A percentile compares a stretch with the other conserved stretches of the same genome.
phyloP scores from a whole-genome alignment of 2,329 filamentous ascomycete genomes.

The Colletotrichum musae region DNA sequence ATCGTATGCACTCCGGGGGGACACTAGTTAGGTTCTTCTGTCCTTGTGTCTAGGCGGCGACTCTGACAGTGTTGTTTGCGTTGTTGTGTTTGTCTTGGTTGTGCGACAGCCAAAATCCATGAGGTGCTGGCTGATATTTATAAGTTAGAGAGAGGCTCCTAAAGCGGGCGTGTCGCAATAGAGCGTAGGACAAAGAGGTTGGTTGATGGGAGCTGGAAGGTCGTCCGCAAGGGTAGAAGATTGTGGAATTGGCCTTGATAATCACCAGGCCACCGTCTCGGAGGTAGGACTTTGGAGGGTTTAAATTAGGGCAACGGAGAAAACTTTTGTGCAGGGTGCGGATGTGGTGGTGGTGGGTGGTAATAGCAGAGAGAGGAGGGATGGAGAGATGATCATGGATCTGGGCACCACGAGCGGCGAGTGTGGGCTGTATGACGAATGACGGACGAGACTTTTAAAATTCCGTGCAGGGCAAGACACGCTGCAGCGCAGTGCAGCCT shows the following conservation, averaged over 20 bases:
- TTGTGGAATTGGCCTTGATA: neutral
- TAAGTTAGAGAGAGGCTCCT: neutral
- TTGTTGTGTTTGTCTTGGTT: constrained; percentile 1
- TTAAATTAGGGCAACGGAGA: constrained; percentile 34
- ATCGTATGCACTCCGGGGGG: neutral
- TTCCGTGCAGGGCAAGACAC: constrained; percentile 33
- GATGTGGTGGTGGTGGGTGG: constrained; percentile 27
- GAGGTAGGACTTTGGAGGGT: constrained; percentile 31
- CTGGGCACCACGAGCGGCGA: constrained; percentile 14
- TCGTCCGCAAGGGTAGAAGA: too few species aligned
- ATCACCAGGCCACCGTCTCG: constrained; percentile 15
- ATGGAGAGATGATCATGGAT: constrained; percentile 27
- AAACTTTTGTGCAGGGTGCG: constrained; percentile 33
- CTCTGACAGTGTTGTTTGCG: constrained; percentile 18
- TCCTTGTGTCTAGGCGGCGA: constrained; percentile 15
- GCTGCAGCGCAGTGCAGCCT: constrained; percentile 12
- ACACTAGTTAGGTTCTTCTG: constrained; percentile 19
- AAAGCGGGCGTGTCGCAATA: neutral
- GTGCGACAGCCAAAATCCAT: constrained; percentile 23
- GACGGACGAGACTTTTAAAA: constrained; percentile 41
- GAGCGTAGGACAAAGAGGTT: neutral
- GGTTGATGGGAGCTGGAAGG: neutral
- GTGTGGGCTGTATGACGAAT: constrained; percentile 18
- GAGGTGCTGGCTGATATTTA: neutral
- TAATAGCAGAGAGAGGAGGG: constrained; percentile 5